Percentiles rank a stretch among this genome's conserved stretches.
Evolutionary conservation across 169 alveolate species (phyloP).

Genomic region (Theileria orientalis): DNA sequence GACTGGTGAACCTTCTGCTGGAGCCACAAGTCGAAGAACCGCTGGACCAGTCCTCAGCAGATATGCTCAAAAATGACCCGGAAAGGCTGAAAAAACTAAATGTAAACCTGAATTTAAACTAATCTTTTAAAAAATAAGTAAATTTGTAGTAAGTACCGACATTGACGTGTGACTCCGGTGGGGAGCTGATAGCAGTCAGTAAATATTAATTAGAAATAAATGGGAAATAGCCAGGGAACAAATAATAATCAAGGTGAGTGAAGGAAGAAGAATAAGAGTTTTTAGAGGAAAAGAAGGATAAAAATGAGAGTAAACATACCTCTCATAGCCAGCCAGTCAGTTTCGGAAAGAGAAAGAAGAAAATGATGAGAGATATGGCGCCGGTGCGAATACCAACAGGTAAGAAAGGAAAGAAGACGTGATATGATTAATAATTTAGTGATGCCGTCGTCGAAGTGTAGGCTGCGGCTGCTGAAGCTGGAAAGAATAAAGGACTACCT

Average conservation of each 20-base stretch:
- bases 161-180: background rate
- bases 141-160: background rate
- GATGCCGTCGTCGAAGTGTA: constrained; percentile 91
- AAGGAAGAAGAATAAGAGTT: background rate
- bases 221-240: constrained; percentile 62
- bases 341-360: constrained; percentile 59
- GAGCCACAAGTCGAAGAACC: constrained; percentile 59
- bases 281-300: constrained; percentile 26
- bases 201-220: background rate
- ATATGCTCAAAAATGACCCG: constrained; percentile 24
- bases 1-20: constrained; percentile 77
- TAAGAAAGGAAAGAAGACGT: background rate
- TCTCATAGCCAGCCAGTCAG: constrained; percentile 46
- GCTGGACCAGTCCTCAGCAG: constrained; percentile 49
- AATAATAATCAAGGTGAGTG: background rate
- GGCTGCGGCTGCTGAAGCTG: constrained; percentile 87
- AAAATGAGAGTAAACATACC: constrained; percentile 13
- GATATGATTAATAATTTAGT: constrained; percentile 60
- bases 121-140: background rate
- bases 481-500: constrained; percentile 94
- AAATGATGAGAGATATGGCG: constrained; percentile 43
- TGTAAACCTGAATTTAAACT: background rate
- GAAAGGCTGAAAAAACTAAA: constrained; percentile 23
- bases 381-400: constrained; percentile 66
- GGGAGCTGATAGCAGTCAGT: constrained; percentile 1